Evolutionary conservation across 495 filamentous ascomycete species (phyloP).

Genomic region (Penicillium canariense): DNA sequence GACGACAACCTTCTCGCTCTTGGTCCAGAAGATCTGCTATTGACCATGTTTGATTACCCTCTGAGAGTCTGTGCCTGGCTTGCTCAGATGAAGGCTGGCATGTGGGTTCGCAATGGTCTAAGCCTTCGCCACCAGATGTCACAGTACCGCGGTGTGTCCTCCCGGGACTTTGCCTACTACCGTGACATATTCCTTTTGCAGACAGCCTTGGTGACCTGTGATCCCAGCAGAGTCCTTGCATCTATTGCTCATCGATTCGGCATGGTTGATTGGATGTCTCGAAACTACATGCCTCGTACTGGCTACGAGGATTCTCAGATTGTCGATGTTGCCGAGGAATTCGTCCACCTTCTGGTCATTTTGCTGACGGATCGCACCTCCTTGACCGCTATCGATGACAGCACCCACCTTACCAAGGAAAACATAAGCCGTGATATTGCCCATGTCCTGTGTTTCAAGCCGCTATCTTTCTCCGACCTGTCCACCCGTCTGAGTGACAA

Average conservation of each 20-base stretch:
- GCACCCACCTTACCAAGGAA: conserved; percentile 59
- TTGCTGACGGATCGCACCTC: conserved; percentile 83
- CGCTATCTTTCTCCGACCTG: conserved; percentile 89
- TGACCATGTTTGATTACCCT: conserved; percentile 89
- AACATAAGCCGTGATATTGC: conserved; percentile 85
- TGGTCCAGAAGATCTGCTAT: conserved; percentile 70
- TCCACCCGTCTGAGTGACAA: conserved; percentile 63
- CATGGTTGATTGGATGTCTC: conserved; percentile 84
- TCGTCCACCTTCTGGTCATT: conserved; percentile 90
- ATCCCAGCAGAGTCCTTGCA: conserved; percentile 80
- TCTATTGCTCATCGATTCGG: conserved; percentile 89
- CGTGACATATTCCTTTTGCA: conserved; percentile 94
- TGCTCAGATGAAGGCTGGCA: conserved; percentile 93
- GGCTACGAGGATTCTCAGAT: conserved; percentile 81
- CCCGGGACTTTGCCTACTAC: conserved; percentile 88
- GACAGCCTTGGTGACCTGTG: conserved; percentile 81
- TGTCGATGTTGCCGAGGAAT: conserved; percentile 91
- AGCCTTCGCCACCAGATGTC: conserved; percentile 92
- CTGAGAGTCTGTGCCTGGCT: conserved; percentile 93
- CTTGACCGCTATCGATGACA: conserved; percentile 68
- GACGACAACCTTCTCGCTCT: conserved; percentile 26
- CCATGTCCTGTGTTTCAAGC: conserved; percentile 93
- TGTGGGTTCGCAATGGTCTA: conserved; percentile 98
- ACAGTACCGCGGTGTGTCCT: conserved; percentile 82
- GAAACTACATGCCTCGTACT: conserved; percentile 65